A percentile compares a stretch with the other conserved stretches of the same genome.
Evolutionary conservation across 306 rosid genomes (phyloP).

Genomic region (Cicer arietinum): DNA sequence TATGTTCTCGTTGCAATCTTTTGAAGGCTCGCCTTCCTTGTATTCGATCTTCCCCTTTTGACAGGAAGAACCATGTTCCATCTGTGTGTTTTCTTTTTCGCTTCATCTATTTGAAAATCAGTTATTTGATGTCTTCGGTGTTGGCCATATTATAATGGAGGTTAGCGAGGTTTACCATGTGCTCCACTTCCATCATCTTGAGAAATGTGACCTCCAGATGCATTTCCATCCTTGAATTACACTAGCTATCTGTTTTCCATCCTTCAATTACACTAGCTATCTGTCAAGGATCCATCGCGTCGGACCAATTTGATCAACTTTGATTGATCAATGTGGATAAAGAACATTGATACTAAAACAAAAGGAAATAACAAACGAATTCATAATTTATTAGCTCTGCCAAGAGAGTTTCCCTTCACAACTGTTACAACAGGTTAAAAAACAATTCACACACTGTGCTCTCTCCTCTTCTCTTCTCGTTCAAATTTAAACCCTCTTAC

Average conservation of each 20-base stretch:
- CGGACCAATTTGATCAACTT: not conserved
- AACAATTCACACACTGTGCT: slow-evolving; percentile 1
- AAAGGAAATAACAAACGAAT: not conserved
- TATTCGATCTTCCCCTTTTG: not conserved
- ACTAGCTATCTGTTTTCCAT: not conserved
- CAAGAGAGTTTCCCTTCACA: slow-evolving; percentile 1
- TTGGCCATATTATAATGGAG: not conserved
- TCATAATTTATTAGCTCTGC: slow-evolving; percentile 2
- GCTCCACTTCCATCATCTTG: not conserved
- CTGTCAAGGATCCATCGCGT: not conserved
- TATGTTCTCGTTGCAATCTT: not conserved
- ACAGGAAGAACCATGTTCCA: not conserved
- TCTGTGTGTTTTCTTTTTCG: not conserved
- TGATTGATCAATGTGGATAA: not conserved
- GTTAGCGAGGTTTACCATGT: not conserved
- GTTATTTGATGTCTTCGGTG: not conserved
- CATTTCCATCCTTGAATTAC: not conserved
- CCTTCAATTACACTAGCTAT: not conserved
- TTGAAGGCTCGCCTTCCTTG: not conserved
- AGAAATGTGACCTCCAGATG: not conserved
- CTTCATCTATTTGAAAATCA: not conserved
- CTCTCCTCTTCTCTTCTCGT: not conserved
- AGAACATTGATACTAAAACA: not conserved
- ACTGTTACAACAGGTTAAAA: not conserved
- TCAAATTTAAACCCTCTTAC: not conserved